Percentiles rank a stretch among this genome's conserved stretches.
phyloP scores from a whole-genome alignment of 441 rosid species.

The Breynia disticha region DNA sequence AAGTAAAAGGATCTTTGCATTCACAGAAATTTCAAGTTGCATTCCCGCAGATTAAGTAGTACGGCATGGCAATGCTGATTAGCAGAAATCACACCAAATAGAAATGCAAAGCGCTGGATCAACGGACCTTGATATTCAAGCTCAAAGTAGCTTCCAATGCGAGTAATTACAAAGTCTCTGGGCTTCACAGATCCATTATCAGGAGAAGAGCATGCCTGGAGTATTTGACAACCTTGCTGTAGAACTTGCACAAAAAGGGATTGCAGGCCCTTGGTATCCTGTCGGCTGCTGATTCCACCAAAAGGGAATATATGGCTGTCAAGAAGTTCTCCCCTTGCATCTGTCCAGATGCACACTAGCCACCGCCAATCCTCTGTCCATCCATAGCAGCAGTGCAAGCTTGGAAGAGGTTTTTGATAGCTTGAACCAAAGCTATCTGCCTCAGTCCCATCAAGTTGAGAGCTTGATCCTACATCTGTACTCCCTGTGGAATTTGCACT shows the following conservation, averaged over 20 bases:
- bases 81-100: not conserved
- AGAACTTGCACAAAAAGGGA: constrained; percentile 96
- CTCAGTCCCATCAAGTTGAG: constrained; percentile 69
- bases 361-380: constrained; percentile 99
- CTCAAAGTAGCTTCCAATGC: constrained; percentile 92
- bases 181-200: constrained; percentile 77
- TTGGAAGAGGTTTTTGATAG: constrained; percentile 60
- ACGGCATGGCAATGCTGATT: no score
- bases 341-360: constrained; percentile 99
- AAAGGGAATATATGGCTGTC: constrained; percentile 97
- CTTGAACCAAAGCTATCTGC: constrained; percentile 43
- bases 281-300: constrained; percentile 99
- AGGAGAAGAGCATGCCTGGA: constrained; percentile 76
- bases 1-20: not conserved
- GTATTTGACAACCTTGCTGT: constrained; percentile 98
- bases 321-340: constrained; percentile 96
- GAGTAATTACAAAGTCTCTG: constrained; percentile 84
- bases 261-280: constrained; percentile 98
- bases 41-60: no score
- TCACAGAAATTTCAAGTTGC: no score
- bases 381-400: constrained; percentile 98
- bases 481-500: constrained; percentile 47
- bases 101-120: not conserved
- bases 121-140: constrained; percentile 84
- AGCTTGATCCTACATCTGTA: constrained; percentile 53